These are phyloP conservation scores for Xylaria multiplex DNA, from an alignment of 2,329 filamentous ascomycete species.

Conservation along the genomic window DNA sequence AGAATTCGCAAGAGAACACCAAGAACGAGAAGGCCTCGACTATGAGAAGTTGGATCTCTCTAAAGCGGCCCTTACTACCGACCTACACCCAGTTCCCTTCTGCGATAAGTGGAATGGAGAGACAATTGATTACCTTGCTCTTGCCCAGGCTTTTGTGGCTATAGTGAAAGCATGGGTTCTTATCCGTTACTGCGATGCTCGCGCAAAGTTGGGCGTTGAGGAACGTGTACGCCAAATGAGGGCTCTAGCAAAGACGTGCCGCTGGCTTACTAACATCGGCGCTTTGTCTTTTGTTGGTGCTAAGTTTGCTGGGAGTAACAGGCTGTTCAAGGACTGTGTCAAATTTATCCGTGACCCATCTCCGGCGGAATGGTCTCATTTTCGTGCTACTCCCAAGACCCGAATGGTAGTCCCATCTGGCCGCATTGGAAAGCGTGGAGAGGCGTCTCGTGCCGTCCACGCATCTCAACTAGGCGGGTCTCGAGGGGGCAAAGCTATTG, in stretches of 20 bases:
- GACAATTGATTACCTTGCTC: constrained; percentile 66
- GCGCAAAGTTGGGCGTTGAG: constrained; percentile 65
- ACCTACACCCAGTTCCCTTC: constrained; percentile 66
- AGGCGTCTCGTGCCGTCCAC: constrained; percentile 44
- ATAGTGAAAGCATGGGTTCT: constrained; percentile 67
- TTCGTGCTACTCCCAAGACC: constrained; percentile 61
- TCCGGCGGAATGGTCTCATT: constrained; percentile 65
- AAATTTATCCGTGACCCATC: constrained; percentile 67
- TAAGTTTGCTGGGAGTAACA: constrained; percentile 58
- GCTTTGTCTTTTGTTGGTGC: constrained; percentile 67
- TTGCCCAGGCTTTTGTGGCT: constrained; percentile 67
- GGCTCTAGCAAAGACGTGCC: constrained; percentile 66
- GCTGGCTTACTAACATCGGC: constrained; percentile 66
- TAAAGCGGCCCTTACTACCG: constrained; percentile 53
- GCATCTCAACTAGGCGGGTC: constrained; percentile 35
- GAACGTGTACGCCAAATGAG: constrained; percentile 69
- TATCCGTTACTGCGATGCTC: constrained; percentile 67
- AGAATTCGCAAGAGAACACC: constrained; percentile 53
- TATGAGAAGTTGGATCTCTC: constrained; percentile 53
- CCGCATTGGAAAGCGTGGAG: constrained; percentile 45
- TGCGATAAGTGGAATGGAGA: constrained; percentile 65
- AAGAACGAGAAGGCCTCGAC: constrained; percentile 50
- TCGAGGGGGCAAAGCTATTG: constrained; percentile 31
- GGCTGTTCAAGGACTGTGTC: constrained; percentile 70
- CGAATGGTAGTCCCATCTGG: constrained; percentile 46